A percentile compares a stretch with the other conserved stretches of the same genome.
phyloP scores from a whole-genome alignment of 1,284 basidiomycete genomes.

The Marasmius fiardii region DNA sequence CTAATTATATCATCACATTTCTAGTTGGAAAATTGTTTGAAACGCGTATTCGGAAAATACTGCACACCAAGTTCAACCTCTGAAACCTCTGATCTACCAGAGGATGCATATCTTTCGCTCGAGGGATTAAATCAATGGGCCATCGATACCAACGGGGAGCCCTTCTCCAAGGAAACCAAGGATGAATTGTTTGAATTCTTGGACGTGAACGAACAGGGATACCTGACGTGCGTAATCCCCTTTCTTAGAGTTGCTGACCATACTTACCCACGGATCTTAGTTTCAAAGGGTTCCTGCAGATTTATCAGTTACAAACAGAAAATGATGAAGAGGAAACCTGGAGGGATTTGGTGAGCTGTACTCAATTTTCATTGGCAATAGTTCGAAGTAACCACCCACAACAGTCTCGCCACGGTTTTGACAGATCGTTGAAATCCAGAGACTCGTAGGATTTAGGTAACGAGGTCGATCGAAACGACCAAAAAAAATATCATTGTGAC shows the following conservation, averaged over 20 bases:
- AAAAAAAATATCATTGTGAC: neutral
- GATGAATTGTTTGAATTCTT: slow-evolving; percentile 73
- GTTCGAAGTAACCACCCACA: slow-evolving; percentile 24
- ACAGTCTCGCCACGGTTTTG: slow-evolving; percentile 72
- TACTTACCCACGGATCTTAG: slow-evolving; percentile 29
- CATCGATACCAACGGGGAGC: slow-evolving; percentile 70
- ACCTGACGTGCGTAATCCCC: slow-evolving; percentile 57
- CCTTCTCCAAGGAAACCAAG: slow-evolving; percentile 71
- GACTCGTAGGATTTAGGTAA: neutral
- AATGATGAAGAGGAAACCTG: slow-evolving; percentile 82
- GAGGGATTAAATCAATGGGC: slow-evolving; percentile 72
- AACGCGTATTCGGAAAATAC: slow-evolving; percentile 73
- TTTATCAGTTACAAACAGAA: slow-evolving; percentile 78
- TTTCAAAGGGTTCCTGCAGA: slow-evolving; percentile 74
- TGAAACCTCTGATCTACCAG: slow-evolving; percentile 15
- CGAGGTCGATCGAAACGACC: neutral
- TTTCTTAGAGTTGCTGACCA: neutral
- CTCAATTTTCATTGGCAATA: neutral
- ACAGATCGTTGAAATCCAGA: slow-evolving; percentile 46
- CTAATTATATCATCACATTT: slow-evolving; percentile 3
- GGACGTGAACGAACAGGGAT: slow-evolving; percentile 69
- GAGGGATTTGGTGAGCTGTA: slow-evolving; percentile 61
- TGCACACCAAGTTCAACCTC: slow-evolving; percentile 45
- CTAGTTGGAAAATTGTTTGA: slow-evolving; percentile 61
- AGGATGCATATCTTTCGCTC: slow-evolving; percentile 39